phyloP scores from a whole-genome alignment of 2,329 filamentous ascomycete genomes.

The Pseudodiploospora longispora region DNA sequence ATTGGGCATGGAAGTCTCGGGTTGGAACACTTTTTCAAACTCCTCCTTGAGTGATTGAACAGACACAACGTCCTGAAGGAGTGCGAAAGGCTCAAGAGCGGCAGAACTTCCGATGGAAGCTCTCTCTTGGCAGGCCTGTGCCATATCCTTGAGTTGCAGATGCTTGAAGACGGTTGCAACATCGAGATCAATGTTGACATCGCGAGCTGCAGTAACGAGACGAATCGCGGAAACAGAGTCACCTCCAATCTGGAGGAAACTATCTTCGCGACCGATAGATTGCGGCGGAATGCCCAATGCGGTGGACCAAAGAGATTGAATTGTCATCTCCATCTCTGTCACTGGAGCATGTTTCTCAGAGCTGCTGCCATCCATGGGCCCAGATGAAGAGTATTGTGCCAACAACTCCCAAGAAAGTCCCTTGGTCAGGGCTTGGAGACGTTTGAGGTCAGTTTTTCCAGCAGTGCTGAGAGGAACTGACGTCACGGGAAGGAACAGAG shows the following conservation, averaged over 20 bases:
- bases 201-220: constrained; percentile 19
- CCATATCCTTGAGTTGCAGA: not conserved
- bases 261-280: constrained; percentile 31
- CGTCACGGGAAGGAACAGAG: not conserved
- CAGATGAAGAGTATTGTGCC: not conserved
- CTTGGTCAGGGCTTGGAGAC: not conserved
- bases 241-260: constrained; percentile 41
- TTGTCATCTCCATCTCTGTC: not conserved
- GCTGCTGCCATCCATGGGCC: not conserved
- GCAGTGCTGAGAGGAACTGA: constrained; percentile 8
- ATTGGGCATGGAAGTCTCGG: not conserved
- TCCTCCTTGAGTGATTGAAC: not conserved
- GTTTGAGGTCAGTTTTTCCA: constrained; percentile 8
- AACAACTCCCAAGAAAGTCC: not conserved
- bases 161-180: constrained; percentile 6
- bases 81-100: not conserved
- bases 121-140: not conserved
- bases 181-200: not conserved
- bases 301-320: not conserved
- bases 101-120: not conserved
- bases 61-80: not conserved
- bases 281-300: not conserved
- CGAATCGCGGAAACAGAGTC: constrained; percentile 42
- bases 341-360: not conserved
- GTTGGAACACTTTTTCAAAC: not conserved